Base-by-base conservation (phyloP, 495 filamentous ascomycete species). In the Trichoderma orchidacearum region DNA sequence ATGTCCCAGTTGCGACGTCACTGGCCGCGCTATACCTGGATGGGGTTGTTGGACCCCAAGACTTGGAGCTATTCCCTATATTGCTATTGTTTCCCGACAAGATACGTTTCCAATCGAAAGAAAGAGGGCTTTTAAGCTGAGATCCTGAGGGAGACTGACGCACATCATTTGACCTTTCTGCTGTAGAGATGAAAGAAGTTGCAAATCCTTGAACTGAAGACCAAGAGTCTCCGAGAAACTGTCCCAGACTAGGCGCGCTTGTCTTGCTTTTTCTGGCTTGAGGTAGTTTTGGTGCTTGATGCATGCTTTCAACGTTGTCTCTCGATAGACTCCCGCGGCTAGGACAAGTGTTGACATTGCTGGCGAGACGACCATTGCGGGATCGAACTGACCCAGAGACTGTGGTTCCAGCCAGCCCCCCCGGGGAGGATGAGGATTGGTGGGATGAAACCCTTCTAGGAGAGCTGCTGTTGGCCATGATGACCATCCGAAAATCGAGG, bases 1-100 rank as follows among this genome's bases (percentile, higher is more conserved):
- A 64, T 55, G 73, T 75, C 30, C 78, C 79, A 17, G 71, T 63
- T 11, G 69, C 78, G 30, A 80, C 76, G 51, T 72, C 70, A 31
- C 69, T 63, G 61, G 62, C 8, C 58, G 56, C 17, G 45, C 23
- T 56, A 56, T 56, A 21, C 59, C 59, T 8, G 59, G 54, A n/a
- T 63, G 67, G 32, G 65, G 54, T 34, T 9, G 41, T 9, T 11
- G 41, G 27, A 61, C 67, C 59, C 41, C 54, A 55, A 53, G 62
- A 48, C 25, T 66, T 48, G 21, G 15, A 27, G 21, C 41, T 48
- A 18, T 23, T 68, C 21, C 62, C 52, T 30, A 56, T 56, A 7
- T 53, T 53, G 31, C 55, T 64, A 13, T 57, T 60, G 55, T 62
- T 62, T 17, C 59, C 61, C 15, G 28, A 15, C 12, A 30, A 17